Conservation (phyloP, 1,139 yeast genomes). For the Nadsonia starkeyi-henricii region DNA sequence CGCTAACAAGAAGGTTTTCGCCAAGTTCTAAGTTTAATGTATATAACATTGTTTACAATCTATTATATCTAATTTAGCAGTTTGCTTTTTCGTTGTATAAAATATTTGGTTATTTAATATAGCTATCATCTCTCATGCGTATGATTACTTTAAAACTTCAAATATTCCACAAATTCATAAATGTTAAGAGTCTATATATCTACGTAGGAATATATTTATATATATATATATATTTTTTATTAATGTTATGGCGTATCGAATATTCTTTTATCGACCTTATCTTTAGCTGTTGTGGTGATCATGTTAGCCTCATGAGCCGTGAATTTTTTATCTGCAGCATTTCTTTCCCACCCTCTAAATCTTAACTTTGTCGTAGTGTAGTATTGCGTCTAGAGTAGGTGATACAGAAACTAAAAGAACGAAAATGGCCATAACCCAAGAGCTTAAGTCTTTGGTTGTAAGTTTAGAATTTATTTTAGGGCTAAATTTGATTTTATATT, state of each 20-base stretch:
- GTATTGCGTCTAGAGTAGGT: no score
- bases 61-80: background rate
- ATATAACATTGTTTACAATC: background rate
- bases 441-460: background rate
- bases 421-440: background rate
- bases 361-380: no score
- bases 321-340: no score
- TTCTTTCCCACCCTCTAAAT: no score
- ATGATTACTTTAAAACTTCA: background rate
- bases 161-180: no score
- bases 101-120: background rate
- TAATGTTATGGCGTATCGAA: no score
- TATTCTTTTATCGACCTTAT: no score
- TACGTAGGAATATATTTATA: no score
- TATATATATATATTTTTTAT: no score
- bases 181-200: no score
- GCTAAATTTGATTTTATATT: background rate
- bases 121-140: background rate
- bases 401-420: background rate
- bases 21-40: slow-evolving; percentile 62
- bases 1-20: slow-evolving; percentile 78
- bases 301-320: no score
- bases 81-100: background rate
- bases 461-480: background rate
- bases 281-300: no score